A percentile compares a stretch with the other conserved stretches of the same genome.
phyloP scores from a whole-genome alignment of 495 filamentous ascomycete genomes.

The Lepraria neglecta region DNA sequence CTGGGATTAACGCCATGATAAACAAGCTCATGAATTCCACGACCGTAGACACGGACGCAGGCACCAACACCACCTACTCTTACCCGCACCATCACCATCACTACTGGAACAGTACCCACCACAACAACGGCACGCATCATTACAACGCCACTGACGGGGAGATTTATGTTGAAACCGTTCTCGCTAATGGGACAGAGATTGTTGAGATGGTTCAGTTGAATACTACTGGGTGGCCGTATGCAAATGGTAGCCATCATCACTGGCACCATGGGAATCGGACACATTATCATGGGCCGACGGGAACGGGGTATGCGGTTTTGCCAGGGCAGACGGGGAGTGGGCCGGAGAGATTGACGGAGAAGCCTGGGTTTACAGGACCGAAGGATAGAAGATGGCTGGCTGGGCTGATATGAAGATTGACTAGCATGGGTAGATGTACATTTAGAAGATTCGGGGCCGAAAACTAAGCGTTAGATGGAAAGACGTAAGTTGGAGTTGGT shows the following conservation, averaged over 20 bases:
- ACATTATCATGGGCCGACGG: not conserved
- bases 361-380: constrained; percentile 6
- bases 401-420: not conserved
- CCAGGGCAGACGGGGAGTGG: not conserved
- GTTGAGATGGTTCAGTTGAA: no score
- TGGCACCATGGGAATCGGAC: not conserved
- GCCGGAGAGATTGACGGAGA: not conserved
- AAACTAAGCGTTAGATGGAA: no score
- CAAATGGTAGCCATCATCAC: not conserved
- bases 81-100: not conserved
- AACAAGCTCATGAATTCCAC: not conserved
- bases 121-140: not conserved
- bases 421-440: not conserved
- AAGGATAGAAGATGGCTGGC: not conserved
- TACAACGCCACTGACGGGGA: not conserved
- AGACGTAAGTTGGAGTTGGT: no score
- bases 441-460: no score
- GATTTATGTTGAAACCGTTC: not conserved
- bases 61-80: no score
- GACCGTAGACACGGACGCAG: not conserved
- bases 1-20: not conserved
- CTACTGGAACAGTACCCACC: not conserved
- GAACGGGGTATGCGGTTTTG: not conserved
- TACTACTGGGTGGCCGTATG: no score
- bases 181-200: not conserved